Percentiles rank a stretch among this genome's conserved stretches.
These are phyloP conservation scores for Alternaria ethzedia DNA, from an alignment of 2,329 filamentous ascomycete genomes.

Conservation along the genomic window DNA sequence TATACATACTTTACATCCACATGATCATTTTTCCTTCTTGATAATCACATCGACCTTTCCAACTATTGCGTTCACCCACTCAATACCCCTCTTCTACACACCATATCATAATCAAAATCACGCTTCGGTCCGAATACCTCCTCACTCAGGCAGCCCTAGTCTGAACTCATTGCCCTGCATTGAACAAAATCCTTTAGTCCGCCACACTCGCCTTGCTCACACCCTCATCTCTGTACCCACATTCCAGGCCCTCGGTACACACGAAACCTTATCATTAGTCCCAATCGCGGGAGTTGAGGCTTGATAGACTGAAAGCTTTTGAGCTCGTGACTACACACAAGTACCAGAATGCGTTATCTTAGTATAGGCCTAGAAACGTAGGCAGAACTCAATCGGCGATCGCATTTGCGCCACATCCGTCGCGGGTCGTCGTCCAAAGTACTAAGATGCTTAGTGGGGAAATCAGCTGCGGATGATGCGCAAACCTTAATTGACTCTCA, in stretches of 20 bases:
- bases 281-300: not conserved
- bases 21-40: not conserved
- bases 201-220: not conserved
- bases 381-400: not conserved
- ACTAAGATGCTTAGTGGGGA: not conserved
- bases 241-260: not conserved
- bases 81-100: not conserved
- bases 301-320: not conserved
- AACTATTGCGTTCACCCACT: not conserved
- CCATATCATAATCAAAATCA: not conserved
- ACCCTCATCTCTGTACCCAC: not conserved
- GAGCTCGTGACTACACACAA: not conserved
- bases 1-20: not conserved
- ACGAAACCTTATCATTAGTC: not conserved
- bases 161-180: not conserved
- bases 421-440: not conserved
- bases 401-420: not conserved
- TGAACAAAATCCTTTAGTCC: not conserved
- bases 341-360: not conserved
- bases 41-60: not conserved
- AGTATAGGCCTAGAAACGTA: not conserved
- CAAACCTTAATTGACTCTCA: not conserved
- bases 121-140: not conserved
- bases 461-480: not conserved
- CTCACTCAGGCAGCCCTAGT: not conserved